Evolutionary conservation across 805 yeast genomes (phyloP), one percentile per base, ranked within the genome.

Genomic region (Candida ipomoeae): DNA sequence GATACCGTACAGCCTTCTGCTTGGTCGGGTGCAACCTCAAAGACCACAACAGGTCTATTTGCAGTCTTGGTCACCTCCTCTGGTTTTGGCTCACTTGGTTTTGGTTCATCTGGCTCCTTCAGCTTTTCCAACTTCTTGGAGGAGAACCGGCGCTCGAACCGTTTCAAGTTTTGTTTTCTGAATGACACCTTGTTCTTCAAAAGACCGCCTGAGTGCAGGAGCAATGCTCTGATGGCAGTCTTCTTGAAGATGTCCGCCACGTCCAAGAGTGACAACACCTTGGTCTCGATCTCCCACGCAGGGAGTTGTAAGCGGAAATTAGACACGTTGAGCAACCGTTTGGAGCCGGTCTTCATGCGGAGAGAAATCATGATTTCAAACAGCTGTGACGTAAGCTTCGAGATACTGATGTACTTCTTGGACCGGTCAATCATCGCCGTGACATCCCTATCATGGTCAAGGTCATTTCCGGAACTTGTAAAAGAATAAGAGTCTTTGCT

Each of bases 371-470:
- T 57, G 21, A 74, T 52, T 6, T 65, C 57, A 20, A 68, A 56
- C 48, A 56, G 53, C 31, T 46, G 53, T 17, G 54, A 55, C 2
- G 46, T 45, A 35, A 92, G 74, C 14, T 79, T 69, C 21, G 82
- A 80, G 52, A 91, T 80, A 57, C 87, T 84, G 65, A 87, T 74
- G 62, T 80, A 88, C 50, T 80, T 81, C 26, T 87, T 79, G 0
- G 97, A 89, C 44, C 97, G 71, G 41, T 74, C 68, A 5, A 89
- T 68, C 96, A 92, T 89, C 55, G 80, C 78, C 23, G 81, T 65
- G 20, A 71, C 60, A 18, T 73, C 60, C 5, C 47, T 46, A 13
- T 54, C 52, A 17, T 44, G 52, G 26, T 49, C 57, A 11, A 32
- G 44, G 0, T 23, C 31, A 17, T 44, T 38, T 14, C 45, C 48